Percentiles rank a stretch among this genome's conserved stretches.
phyloP scores from a whole-genome alignment of 352 stramenopile species.

The Pythium apleroticum region DNA sequence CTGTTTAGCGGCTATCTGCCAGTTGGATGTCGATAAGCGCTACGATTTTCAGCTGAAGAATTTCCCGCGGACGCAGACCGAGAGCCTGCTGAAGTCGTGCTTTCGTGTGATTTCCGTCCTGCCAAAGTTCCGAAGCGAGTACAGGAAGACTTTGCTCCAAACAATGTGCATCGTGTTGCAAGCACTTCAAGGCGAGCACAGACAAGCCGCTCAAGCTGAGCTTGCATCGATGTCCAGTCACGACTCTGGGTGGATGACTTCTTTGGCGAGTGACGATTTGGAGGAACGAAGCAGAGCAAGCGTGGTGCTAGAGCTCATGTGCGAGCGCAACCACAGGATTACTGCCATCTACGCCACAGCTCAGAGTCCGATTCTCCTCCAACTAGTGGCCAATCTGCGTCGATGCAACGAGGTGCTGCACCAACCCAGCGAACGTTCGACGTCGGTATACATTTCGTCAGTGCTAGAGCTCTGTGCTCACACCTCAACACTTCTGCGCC shows the following conservation, averaged over 20 bases:
- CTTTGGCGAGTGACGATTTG: not conserved
- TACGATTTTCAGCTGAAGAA: not conserved
- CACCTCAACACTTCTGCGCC: not conserved
- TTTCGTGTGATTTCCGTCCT: not conserved
- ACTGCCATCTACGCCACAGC: not conserved
- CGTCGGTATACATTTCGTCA: not conserved
- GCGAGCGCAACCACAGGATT: not conserved
- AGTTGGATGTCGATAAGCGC: not conserved
- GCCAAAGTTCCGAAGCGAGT: not conserved
- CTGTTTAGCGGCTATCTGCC: not conserved
- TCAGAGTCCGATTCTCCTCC: not conserved
- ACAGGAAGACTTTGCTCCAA: not conserved
- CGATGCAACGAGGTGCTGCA: not conserved
- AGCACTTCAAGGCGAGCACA: not conserved
- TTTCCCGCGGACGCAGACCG: not conserved
- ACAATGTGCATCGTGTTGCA: not conserved
- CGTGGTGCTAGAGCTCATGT: not conserved
- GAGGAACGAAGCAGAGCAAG: not conserved
- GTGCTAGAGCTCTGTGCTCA: not conserved
- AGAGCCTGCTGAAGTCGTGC: not conserved
- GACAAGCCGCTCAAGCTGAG: not conserved
- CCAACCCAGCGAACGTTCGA: not conserved
- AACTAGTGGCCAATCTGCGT: not conserved
- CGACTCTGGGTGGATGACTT: not conserved
- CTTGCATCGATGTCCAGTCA: not conserved